Conservation (phyloP, 768 basidiomycete species). For the Lactarius hatsudake region DNA sequence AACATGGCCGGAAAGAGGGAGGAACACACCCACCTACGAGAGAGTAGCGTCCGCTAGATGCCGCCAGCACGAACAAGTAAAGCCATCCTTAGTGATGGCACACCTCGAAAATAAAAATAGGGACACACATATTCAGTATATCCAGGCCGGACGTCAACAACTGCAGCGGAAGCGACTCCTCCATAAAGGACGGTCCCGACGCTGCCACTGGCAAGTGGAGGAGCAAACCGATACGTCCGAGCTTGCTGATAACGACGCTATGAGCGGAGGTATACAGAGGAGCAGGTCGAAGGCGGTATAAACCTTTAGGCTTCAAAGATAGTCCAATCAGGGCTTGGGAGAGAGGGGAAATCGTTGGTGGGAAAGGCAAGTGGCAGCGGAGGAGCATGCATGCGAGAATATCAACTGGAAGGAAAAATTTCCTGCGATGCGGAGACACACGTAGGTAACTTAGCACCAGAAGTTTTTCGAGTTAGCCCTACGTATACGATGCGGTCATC, state of each 20-base stretch:
- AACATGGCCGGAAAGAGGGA: neutral
- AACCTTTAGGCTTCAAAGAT: neutral
- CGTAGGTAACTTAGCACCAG: too few relatives aligned
- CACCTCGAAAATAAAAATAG: too few relatives aligned
- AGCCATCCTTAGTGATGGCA: neutral
- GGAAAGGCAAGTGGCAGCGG: neutral
- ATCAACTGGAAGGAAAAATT: too few relatives aligned
- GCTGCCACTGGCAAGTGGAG: neutral
- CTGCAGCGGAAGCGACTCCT: fast-evolving
- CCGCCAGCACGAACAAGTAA: neutral
- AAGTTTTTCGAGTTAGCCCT: too few relatives aligned
- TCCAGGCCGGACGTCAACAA: neutral
- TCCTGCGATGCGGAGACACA: too few relatives aligned
- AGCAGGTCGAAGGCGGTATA: neutral
- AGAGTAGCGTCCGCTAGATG: conserved; percentile 19
- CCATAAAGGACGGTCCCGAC: neutral
- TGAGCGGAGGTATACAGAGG: neutral
- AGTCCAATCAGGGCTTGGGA: neutral
- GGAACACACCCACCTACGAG: neutral
- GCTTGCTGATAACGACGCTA: neutral
- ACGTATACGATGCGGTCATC: too few relatives aligned
- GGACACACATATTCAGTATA: neutral
- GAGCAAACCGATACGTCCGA: neutral
- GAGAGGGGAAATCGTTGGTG: neutral
- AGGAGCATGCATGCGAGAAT: too few relatives aligned